phyloP scores from a whole-genome alignment of 345 rosid species.

The Cardamine chenopodiifolia region DNA sequence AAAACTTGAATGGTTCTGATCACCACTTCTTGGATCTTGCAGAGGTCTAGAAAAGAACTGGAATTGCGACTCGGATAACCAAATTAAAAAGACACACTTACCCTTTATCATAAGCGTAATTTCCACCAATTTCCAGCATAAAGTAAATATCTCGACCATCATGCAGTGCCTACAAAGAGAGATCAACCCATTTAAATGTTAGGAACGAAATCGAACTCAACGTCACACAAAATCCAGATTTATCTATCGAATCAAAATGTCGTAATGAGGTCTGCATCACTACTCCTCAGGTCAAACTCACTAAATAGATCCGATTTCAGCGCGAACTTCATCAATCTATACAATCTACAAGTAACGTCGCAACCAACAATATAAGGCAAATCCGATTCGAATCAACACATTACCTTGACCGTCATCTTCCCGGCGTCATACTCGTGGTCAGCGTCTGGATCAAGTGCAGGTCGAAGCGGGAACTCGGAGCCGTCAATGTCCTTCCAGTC shows the following conservation, averaged over 20 bases:
- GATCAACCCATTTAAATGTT: neutral
- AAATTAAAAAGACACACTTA: constrained; percentile 35
- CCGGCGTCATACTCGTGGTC: constrained; percentile 78
- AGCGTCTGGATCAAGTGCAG: constrained; percentile 86
- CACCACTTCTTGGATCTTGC: constrained; percentile 1
- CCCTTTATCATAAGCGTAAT: constrained; percentile 84
- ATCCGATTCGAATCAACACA: constrained; percentile 12
- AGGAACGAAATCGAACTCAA: neutral
- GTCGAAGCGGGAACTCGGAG: constrained; percentile 76
- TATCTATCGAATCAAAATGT: constrained; percentile 18
- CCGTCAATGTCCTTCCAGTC: constrained; percentile 85
- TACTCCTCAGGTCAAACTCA: neutral
- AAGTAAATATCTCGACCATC: constrained; percentile 85
- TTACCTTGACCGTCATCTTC: constrained; percentile 86
- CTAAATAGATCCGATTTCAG: constrained; percentile 12
- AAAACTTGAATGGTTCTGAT: constrained; percentile 13
- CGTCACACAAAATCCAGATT: neutral
- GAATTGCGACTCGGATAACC: neutral
- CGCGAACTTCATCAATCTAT: neutral
- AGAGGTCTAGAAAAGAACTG: neutral
- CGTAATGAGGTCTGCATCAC: neutral
- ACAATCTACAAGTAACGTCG: neutral
- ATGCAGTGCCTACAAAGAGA: constrained; percentile 72
- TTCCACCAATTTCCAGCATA: constrained; percentile 86
- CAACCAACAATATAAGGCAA: constrained; percentile 11